These are phyloP conservation scores for Eucalyptus curtisii DNA, from an alignment of 345 rosid species.

Conservation along the genomic window DNA sequence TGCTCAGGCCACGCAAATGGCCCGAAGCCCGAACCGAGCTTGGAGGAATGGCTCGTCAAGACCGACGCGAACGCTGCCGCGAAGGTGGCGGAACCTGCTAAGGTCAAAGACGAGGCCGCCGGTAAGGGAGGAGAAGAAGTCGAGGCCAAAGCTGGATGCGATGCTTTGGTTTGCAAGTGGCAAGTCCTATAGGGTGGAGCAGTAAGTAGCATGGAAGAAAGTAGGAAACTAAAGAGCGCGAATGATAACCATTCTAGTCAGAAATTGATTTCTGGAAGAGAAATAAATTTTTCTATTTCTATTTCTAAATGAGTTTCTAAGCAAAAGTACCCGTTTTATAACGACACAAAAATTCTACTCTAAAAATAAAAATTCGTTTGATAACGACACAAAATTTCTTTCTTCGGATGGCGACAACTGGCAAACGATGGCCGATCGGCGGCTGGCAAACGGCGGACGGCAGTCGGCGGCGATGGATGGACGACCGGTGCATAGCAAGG, in stretches of 20 bases:
- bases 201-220: not conserved
- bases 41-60: not conserved
- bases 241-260: fast-evolving
- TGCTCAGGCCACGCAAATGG: not conserved
- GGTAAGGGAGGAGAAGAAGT: not conserved
- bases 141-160: not conserved
- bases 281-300: too few relatives aligned
- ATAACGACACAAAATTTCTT: too few relatives aligned
- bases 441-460: fast-evolving
- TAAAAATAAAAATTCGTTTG: fast-evolving
- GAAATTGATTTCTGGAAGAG: too few relatives aligned
- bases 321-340: fast-evolving
- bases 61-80: fast-evolving
- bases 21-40: not conserved
- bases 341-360: fast-evolving
- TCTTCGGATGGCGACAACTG: too few relatives aligned
- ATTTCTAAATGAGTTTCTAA: too few relatives aligned
- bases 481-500: fast-evolving
- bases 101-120: not conserved
- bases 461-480: fast-evolving
- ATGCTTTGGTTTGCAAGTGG: not conserved
- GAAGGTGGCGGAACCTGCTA: not conserved
- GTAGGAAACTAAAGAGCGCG: fast-evolving
- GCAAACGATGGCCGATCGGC: fast-evolving
- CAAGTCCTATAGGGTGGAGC: not conserved